A percentile compares a stretch with the other conserved stretches of the same genome.
phyloP scores from a whole-genome alignment of 2,329 filamentous ascomycete species.

The Pseudogymnoascus sp. region DNA sequence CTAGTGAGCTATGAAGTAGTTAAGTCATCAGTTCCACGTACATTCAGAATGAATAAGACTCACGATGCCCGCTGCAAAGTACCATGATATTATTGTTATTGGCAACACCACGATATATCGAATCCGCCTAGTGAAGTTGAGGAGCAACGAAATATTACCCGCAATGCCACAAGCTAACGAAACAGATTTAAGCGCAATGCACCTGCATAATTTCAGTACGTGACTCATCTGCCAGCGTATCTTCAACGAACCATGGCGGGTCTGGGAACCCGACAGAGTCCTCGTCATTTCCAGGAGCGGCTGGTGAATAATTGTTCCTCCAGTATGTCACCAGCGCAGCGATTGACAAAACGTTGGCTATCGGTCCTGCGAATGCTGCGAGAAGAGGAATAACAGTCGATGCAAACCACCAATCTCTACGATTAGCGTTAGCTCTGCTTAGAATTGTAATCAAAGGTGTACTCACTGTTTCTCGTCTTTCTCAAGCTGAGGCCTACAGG shows the following conservation, averaged over 20 bases:
- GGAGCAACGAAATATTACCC: conserved; percentile 60
- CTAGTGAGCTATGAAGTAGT: conserved; percentile 43
- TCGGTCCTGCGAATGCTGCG: conserved; percentile 59
- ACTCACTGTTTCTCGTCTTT: neutral
- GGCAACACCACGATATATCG: conserved; percentile 64
- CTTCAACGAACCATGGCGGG: conserved; percentile 48
- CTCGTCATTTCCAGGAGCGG: conserved; percentile 39
- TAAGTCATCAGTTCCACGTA: neutral
- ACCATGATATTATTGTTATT: conserved; percentile 60
- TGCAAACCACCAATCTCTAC: conserved; percentile 35
- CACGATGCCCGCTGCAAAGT: conserved; percentile 52
- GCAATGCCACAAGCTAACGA: conserved; percentile 58
- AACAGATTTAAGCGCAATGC: conserved; percentile 54
- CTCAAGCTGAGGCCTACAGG: neutral
- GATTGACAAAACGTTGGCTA: conserved; percentile 63
- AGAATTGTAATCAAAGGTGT: neutral
- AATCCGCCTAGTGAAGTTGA: conserved; percentile 62
- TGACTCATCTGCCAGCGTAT: neutral
- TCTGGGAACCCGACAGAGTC: conserved; percentile 49
- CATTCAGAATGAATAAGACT: conserved; percentile 32
- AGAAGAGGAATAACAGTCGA: conserved; percentile 48
- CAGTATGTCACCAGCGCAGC: conserved; percentile 60
- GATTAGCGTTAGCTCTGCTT: neutral
- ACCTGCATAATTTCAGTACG: conserved; percentile 33
- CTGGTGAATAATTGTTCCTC: conserved; percentile 45